Evolutionary conservation across 805 yeast genomes (phyloP).

Genomic region (Saccharomyces eubayanus): DNA sequence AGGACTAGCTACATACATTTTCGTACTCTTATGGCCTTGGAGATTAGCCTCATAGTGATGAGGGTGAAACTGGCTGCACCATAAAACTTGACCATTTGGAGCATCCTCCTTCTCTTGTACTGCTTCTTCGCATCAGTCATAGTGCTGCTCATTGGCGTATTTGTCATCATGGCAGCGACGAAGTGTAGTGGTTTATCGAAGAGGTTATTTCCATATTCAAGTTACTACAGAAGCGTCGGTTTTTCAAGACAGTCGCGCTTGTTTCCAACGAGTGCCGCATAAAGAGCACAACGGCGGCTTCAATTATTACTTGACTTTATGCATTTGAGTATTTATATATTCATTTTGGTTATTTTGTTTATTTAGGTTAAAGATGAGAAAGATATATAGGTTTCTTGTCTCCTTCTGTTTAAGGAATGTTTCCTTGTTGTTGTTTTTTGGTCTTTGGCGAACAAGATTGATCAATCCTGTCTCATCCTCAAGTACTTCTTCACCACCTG

Average conservation of each 20-base stretch:
- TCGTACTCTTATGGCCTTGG: slow-evolving; percentile 63
- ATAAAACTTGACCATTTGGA: slow-evolving; percentile 64
- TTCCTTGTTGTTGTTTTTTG: not conserved
- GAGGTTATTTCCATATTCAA: slow-evolving; percentile 6
- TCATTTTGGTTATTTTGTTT: not conserved
- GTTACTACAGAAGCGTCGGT: not conserved
- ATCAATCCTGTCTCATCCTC: slow-evolving; percentile 90
- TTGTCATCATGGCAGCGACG: not conserved
- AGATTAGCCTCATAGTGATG: slow-evolving; percentile 63
- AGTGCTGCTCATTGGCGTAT: not conserved
- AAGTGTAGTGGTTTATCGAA: not conserved
- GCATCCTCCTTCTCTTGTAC: slow-evolving; percentile 53
- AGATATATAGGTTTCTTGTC: not conserved
- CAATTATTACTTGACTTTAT: not conserved
- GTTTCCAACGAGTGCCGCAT: not conserved
- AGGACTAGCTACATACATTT: slow-evolving; percentile 38
- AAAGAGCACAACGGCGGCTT: not conserved
- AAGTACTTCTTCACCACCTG: slow-evolving; percentile 79
- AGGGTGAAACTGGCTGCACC: slow-evolving; percentile 68
- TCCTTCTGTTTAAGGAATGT: not conserved
- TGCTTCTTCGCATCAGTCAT: slow-evolving; percentile 17
- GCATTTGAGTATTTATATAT: not conserved
- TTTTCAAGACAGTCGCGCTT: not conserved
- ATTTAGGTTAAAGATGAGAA: not conserved
- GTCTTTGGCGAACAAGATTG: not conserved